A percentile compares a stretch with the other conserved stretches of the same genome.
Evolutionary conservation across 495 filamentous ascomycete species (phyloP).

Genomic region (Pyrenula massariospora): DNA sequence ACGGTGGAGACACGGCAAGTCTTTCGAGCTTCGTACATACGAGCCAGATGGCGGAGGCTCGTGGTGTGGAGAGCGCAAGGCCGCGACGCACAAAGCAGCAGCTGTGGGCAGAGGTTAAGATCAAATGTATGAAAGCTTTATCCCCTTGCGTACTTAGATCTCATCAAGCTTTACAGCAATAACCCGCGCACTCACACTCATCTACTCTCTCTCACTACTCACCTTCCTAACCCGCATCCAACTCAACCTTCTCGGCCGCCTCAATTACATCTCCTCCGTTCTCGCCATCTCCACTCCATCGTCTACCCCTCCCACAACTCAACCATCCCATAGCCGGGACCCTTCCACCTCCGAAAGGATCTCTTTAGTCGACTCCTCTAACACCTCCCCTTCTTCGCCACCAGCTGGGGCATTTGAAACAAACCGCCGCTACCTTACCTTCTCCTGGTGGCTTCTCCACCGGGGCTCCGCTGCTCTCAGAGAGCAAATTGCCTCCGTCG

Average conservation of each 20-base stretch:
- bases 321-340: constrained; percentile 4
- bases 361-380: not conserved
- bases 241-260: constrained; percentile 88
- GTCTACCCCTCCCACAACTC: not conserved
- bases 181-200: constrained; percentile 76
- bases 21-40: constrained; percentile 63
- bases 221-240: constrained; percentile 90
- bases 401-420: constrained; percentile 89
- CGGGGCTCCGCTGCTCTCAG: constrained; percentile 75
- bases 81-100: constrained; percentile 76
- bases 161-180: constrained; percentile 49
- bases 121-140: constrained; percentile 57
- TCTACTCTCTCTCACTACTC: constrained; percentile 83
- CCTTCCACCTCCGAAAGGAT: not conserved
- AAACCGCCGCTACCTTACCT: constrained; percentile 85
- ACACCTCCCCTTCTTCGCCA: constrained; percentile 40
- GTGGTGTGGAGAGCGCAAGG: constrained; percentile 23
- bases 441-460: constrained; percentile 97
- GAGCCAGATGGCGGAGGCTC: constrained; percentile 54
- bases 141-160: too few relatives aligned
- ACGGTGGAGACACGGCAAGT: constrained; percentile 66
- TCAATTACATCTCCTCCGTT: constrained; percentile 90
- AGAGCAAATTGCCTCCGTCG: constrained; percentile 64
- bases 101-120: constrained; percentile 96
- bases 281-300: constrained; percentile 65